A percentile compares a stretch with the other conserved stretches of the same genome.
Evolutionary conservation across 176 grass and related monocot species (phyloP).

Genomic region (Musa itinerans): DNA sequence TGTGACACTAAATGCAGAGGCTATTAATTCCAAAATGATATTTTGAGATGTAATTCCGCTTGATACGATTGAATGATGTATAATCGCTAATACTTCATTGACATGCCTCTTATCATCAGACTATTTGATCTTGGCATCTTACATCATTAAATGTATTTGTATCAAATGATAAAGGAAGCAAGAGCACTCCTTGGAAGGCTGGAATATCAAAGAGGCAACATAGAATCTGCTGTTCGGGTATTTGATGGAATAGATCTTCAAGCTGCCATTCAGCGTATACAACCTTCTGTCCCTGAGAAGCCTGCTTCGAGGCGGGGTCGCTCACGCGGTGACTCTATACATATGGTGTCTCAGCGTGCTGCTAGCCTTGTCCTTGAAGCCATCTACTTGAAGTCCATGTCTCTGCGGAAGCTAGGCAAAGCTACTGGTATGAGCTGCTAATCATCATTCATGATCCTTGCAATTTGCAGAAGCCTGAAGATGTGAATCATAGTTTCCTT

Average conservation of each 20-base stretch:
- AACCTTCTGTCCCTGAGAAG: constrained; percentile 53
- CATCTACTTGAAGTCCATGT: constrained; percentile 97
- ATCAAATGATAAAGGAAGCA: constrained; percentile 64
- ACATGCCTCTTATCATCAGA: neutral
- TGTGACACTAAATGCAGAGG: neutral
- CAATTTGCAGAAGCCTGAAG: neutral
- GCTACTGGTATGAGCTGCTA: constrained; percentile 49
- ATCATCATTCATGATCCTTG: neutral
- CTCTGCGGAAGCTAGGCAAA: constrained; percentile 78
- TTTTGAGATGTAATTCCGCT: neutral
- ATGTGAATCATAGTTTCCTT: neutral
- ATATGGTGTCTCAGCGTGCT: constrained; percentile 71
- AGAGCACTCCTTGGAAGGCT: constrained; percentile 81
- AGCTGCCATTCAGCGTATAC: constrained; percentile 75
- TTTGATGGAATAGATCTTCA: constrained; percentile 94
- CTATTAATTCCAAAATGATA: neutral
- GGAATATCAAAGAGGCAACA: constrained; percentile 93
- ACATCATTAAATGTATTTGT: neutral
- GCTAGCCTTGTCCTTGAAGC: constrained; percentile 95
- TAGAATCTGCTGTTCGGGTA: constrained; percentile 80
- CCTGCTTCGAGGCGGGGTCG: constrained; percentile 42
- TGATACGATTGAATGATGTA: neutral
- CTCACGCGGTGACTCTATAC: constrained; percentile 38
- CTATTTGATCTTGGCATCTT: constrained; percentile 10
- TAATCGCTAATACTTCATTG: too few species aligned